These are phyloP conservation scores for Laetiporus sulphureus DNA, from an alignment of 1,284 basidiomycete species.

Conservation along the genomic window DNA sequence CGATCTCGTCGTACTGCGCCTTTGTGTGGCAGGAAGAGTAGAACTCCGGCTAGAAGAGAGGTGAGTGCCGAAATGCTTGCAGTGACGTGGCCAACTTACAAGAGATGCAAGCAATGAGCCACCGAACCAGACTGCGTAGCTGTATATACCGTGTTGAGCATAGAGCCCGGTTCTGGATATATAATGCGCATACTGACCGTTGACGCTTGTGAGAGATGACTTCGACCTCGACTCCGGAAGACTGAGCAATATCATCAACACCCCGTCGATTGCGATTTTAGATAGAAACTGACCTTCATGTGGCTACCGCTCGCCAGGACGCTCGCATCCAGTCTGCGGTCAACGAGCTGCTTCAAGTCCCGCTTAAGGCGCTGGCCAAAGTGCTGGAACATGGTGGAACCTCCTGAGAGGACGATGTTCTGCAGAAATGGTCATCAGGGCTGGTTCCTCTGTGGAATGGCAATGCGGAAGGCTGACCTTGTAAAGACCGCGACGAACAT, in stretches of 20 bases:
- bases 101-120: constrained; percentile 90
- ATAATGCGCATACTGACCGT: constrained; percentile 41
- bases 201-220: constrained; percentile 99
- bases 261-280: background rate
- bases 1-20: constrained; percentile 96
- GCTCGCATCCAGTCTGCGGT: constrained; percentile 80
- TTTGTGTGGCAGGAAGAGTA: constrained; percentile 97
- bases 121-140: constrained; percentile 98
- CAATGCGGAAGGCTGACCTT: constrained; percentile 49
- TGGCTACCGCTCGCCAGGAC: constrained; percentile 72
- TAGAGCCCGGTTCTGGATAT: background rate
- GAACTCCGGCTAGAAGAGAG: constrained; percentile 75
- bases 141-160: constrained; percentile 19
- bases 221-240: constrained; percentile 91
- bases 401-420: constrained; percentile 93
- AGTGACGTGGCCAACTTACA: constrained; percentile 41
- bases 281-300: constrained; percentile 59
- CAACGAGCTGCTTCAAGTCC: constrained; percentile 92
- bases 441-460: background rate
- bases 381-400: constrained; percentile 98
- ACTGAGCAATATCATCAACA: constrained; percentile 38
- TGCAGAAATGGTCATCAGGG: constrained; percentile 20
- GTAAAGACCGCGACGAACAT: constrained; percentile 90
- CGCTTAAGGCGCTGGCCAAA: constrained; percentile 95
- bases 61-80: background rate